Evolutionary conservation across 139 green algal species (phyloP).

Genomic region (Tetradesmus lagerheimii): DNA sequence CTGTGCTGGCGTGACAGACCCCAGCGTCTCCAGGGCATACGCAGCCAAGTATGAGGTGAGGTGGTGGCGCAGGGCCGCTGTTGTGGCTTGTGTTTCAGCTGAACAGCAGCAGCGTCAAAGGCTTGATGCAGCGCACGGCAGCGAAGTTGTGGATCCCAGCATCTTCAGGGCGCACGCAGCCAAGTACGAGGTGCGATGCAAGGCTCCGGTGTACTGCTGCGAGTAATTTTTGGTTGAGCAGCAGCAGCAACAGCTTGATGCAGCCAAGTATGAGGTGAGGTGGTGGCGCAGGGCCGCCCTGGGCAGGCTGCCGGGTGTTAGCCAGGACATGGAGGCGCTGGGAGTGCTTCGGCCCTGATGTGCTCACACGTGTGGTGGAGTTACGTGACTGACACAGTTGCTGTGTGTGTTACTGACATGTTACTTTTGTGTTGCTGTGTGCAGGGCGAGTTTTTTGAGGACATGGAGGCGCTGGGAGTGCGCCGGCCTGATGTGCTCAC

Average conservation of each 20-base stretch:
- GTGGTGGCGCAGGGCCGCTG: neutral
- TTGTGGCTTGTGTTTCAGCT: no score
- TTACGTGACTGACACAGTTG: no score
- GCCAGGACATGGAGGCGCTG: constrained; percentile 92
- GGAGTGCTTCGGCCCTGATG: constrained; percentile 81
- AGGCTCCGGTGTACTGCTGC: no score
- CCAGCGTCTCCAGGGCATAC: constrained; percentile 88
- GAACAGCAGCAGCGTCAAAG: no score
- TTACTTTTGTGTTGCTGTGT: neutral
- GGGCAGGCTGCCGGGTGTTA: no score
- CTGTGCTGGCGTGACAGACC: no score
- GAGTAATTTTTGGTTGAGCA: no score
- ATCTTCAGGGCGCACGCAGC: neutral
- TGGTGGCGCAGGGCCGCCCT: no score
- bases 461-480: constrained; percentile 91
- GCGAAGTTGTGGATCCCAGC: neutral
- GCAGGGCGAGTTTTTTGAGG: constrained; percentile 91
- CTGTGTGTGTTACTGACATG: neutral
- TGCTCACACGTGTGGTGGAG: constrained; percentile 95
- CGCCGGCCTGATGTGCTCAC: constrained; percentile 88
- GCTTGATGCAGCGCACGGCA: no score
- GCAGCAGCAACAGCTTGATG: no score
- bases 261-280: neutral
- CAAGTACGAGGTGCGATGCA: no score
- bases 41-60: constrained; percentile 72